Percentiles rank a stretch among this genome's conserved stretches.
Evolutionary conservation across 768 basidiomycete genomes (phyloP).

Genomic region (Boletus vermiculosoides): DNA sequence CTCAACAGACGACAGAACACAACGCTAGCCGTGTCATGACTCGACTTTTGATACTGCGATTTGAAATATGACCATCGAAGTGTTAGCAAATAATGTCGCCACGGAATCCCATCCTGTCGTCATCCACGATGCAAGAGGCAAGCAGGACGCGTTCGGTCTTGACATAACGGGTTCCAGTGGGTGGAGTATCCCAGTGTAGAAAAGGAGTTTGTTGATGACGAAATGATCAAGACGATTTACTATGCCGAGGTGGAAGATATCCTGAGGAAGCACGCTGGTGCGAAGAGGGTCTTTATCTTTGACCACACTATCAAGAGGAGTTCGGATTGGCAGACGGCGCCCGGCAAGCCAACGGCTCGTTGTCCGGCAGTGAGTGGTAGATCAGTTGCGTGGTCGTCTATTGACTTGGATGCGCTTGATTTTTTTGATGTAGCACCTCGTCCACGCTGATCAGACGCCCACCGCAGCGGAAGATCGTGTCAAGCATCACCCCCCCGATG

Average conservation of each 20-base stretch:
- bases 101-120: background rate
- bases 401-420: background rate
- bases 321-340: background rate
- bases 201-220: conserved; percentile 38
- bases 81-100: conserved; percentile 30
- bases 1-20: no score
- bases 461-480: conserved; percentile 35
- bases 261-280: conserved; percentile 35
- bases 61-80: conserved; percentile 19
- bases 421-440: conserved; percentile 27
- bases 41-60: no score
- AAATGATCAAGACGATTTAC: conserved; percentile 33
- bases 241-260: conserved; percentile 41
- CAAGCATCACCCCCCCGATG: conserved; percentile 32
- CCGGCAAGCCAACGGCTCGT: conserved; percentile 4
- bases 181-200: conserved; percentile 31
- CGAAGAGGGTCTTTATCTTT: conserved; percentile 25
- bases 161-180: conserved; percentile 43
- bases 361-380: conserved; percentile 29
- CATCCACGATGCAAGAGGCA: conserved; percentile 8
- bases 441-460: conserved; percentile 44
- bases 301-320: conserved; percentile 40
- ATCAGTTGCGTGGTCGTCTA: background rate
- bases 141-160: conserved; percentile 22
- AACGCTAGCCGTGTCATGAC: no score